Evolutionary conservation across 1,139 yeast species (phyloP), one percentile per base, ranked within the genome.

Genomic region (Diutina neorugosa): DNA sequence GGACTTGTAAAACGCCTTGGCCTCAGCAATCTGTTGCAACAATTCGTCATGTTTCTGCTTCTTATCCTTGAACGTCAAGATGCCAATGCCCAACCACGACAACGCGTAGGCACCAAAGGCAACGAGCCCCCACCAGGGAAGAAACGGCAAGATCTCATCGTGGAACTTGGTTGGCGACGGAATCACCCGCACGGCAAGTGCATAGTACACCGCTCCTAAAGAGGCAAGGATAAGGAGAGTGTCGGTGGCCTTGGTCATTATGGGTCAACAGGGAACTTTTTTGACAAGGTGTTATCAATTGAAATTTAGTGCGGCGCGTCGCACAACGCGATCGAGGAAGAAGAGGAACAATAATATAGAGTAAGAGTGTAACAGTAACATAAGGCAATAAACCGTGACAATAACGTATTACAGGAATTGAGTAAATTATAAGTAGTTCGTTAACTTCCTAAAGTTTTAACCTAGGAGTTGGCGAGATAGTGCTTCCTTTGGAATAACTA

Each of bases 191-290:
- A 73, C 60, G 59, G 66, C 68, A 42, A 84, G 69, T 2, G 82
- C 77, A 61, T 78, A 69, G 69, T 85, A 84, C 2, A 82, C 61
- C 1, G 84, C 77, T 7, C 77, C 65, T 41, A 74, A 61, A 16
- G 78, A 71, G 58, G 82, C 72, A 34, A 75, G 61, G 11, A 74
- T 65, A 58, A 79, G 69, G 47, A 70, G 70, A 9, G 89, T 73
- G 62, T 84, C 86, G 31, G 84, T 78, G 53, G 89, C 88, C 65
- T 81, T 82, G 31, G 90, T 82, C 91, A 84, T 84, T n/a, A n/a
- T n/a, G n/a, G n/a, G n/a, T n/a, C n/a, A n/a, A n/a, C n/a, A n/a
- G 37, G 53, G n/a, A 23, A 14, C n/a, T 7, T 7, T 31, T 11
- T 31, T 11, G 37, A 31, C 37, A 31, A 31, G 37, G 37, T 31